Evolutionary conservation across 768 basidiomycete genomes (phyloP), one percentile per base, ranked within the genome.

Genomic region (Mycena vitilis): DNA sequence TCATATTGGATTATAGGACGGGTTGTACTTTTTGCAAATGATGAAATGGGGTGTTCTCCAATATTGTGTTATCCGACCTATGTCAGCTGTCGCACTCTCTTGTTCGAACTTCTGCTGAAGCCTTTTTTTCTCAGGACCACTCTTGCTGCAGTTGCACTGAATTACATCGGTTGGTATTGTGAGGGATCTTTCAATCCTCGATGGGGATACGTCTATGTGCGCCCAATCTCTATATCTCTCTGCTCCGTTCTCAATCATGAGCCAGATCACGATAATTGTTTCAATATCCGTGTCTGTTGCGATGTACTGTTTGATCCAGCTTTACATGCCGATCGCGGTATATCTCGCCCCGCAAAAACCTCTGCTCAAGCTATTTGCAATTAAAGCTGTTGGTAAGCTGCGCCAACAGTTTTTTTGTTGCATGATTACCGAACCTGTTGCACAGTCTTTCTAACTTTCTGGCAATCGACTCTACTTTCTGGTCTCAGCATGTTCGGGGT

Each of bases 41-140:
- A 90, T 90, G 88, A 93, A 93, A 75, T 92, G 91, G 89, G 88
- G 87, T 5, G 87, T 94, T 16, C 80, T 92, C 40, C 92, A 93
- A 75, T 93, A 91, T 70, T 90, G 88, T 78, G 87, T 90, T 22
- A 79, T 91, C 51, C 82, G 90, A 59, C 90, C 90, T 5, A 73
- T 81, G 87, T 89, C 72, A 58, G 85, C 77, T 20, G 25, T 52
- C 25, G 20, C 30, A 38, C 2, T 20, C 30, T 68, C 23, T 22
- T 20, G 11, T 60, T 59, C 2, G 13, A 16, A 16, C 20, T 47
- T 20, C 42, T n/a, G 54, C 22, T 63, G 45, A 45, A 55, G 25
- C 2, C 23, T 48, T 37, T 55, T 54, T 47, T 30, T 30, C 30
- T 5, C 61, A 87, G 85, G 52, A 88, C 88, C 3, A 91, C 91